Evolutionary conservation across 257 asterid species (phyloP).

Genomic region (Perilla frutescens): DNA sequence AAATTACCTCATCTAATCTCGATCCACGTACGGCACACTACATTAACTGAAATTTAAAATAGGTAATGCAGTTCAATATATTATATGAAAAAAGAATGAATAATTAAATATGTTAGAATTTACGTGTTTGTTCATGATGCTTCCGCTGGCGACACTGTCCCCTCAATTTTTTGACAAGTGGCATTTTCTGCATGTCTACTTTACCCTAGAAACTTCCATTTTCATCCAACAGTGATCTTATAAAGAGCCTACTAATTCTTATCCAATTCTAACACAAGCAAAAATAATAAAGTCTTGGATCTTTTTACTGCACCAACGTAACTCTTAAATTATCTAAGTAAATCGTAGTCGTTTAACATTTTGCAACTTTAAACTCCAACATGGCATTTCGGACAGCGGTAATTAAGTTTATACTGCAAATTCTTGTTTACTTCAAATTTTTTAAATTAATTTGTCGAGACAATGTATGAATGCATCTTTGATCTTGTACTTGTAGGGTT

Average conservation of each 20-base stretch:
- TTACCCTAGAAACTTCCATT: conserved; percentile 17
- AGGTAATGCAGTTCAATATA: no score
- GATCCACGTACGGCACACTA: no score
- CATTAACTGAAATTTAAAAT: no score
- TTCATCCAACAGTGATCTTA: not conserved
- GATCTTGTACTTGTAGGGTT: conserved; percentile 33
- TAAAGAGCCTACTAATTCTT: not conserved
- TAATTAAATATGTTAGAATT: not conserved
- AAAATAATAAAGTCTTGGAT: not conserved
- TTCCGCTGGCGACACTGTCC: conserved; percentile 23
- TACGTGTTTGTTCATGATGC: conserved; percentile 37
- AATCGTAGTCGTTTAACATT: no score
- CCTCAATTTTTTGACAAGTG: conserved; percentile 31
- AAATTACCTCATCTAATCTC: no score
- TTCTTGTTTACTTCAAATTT: not conserved
- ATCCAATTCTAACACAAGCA: not conserved
- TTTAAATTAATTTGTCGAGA: no score
- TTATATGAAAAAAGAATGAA: no score
- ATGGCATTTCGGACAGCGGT: conserved; percentile 48
- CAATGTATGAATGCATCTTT: not conserved
- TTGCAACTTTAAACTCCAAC: not conserved
- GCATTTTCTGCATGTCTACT: conserved; percentile 4
- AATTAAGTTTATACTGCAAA: not conserved
- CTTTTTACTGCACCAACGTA: not conserved
- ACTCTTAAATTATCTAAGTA: no score